Base-by-base conservation (phyloP, 805 yeast species). In the Kodamaea jinghongensis region DNA sequence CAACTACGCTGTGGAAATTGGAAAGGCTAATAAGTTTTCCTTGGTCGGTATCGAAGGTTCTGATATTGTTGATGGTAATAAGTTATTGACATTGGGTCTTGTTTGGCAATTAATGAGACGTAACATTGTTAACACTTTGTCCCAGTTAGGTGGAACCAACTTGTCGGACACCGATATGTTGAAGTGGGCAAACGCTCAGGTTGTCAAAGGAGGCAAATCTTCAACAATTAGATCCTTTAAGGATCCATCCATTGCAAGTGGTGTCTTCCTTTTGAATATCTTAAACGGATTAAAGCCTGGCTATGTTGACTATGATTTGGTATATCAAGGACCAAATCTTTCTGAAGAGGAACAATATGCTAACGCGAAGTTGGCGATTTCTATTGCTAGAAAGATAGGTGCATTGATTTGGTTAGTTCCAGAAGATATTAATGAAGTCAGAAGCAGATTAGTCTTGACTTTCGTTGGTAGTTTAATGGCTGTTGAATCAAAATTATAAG, bases 71-170 rank as follows among this genome's bases (percentile, higher is more conserved):
- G 99, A 93, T 63, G 98, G 97, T 49, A 83, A 83, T 59, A 86
- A 85, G 58, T 74, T 91, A 37, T 75, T 93, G 52, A 88, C 96
- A 0, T 75, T 93, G 51, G 99, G 93, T 10, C 75, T 93, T 40
- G 97, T 91, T 28, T 93, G 99, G 99, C 99, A 93, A 73, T 76
- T 93, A 57, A 93, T 93, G 99, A 81, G 99, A 62, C 79, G 96
- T 62, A 93, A 93, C 65, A 95, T 93, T 54, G 83, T 82, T 45
- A 77, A 81, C 50, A 93, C 99, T 2, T 75, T 93, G 57, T 75
- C 83, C 37, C 74, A 79, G 30, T 71, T 93, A 48, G 78, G 79
- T 41, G 95, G 95, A 46, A 76, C 78, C 52, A 48, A 47, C 30
- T 68, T 90, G 51, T 67, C 86, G 14, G 99, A 93, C 67, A 44